Evolutionary conservation across 192 early-diverging fungal species (phyloP), one percentile per base, ranked within the genome.

Genomic region (Geranomyces variabilis): DNA sequence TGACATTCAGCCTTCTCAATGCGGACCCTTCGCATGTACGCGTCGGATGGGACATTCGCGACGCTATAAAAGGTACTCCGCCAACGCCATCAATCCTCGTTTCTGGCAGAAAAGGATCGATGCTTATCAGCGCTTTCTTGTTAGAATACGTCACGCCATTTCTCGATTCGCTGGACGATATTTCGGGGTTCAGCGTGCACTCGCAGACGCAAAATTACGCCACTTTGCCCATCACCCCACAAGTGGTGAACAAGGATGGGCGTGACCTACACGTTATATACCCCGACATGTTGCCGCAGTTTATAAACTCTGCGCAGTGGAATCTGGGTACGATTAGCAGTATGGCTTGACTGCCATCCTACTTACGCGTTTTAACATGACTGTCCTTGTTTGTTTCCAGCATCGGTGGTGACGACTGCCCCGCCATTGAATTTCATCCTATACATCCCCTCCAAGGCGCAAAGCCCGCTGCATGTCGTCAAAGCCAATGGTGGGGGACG

Each of bases 221-320:
- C 8, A 73, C 88, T 0, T 83, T 96, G 7, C 88, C 92, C 0
- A 77, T 96, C 44, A 74, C 72, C 1, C 94, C 94, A 10, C 66
- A 86, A 30, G 19, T 28, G 28, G 24, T 29, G 28, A 12, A 71
- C 10, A 30, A 29, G 13, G 44, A 73, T 36, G 72, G 74, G 41
- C 45, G 47, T 10, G 44, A n/a, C 8, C 24, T 53, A 10, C 65
- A 77, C 56, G 36, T 75, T 31, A 72, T 99, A 59, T 81, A 82
- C 0, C 87, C 91, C 10, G 81, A 91, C 28, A 79, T 86, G 61
- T 84, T 99, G 26, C 87, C 94, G 15, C 89, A 93, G 76, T 97
- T 99, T 82, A 88, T 96, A 63, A 97, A 97, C 77, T 90, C 94
- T 61, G 93, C 94, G 7, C 94, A 96, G 71, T 99, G 97, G 97